Evolutionary conservation across 2,329 filamentous ascomycete species (phyloP).

Genomic region (Alternaria triticimaculans): DNA sequence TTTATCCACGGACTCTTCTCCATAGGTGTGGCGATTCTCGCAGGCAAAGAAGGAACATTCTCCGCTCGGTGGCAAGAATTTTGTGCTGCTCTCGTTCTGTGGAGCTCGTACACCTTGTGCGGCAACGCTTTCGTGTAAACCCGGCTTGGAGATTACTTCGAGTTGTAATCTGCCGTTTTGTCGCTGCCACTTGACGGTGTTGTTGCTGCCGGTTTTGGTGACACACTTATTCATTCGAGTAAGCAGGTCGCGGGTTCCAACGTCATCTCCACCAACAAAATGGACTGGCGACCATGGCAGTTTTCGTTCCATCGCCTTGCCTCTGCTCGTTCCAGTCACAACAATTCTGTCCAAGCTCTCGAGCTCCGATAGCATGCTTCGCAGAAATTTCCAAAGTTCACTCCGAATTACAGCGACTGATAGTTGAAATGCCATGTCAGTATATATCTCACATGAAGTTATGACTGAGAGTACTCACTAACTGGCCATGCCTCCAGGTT

Average conservation of each 20-base stretch:
- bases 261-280: slow-evolving; percentile 47
- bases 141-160: slow-evolving; percentile 35
- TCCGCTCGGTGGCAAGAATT: slow-evolving; percentile 42
- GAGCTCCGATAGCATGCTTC: slow-evolving; percentile 36
- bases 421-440: neutral
- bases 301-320: slow-evolving; percentile 37
- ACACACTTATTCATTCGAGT: slow-evolving; percentile 39
- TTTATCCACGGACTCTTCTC: slow-evolving; percentile 21
- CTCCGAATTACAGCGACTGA: slow-evolving; percentile 33
- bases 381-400: slow-evolving; percentile 44
- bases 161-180: slow-evolving; percentile 34
- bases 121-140: slow-evolving; percentile 27
- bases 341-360: slow-evolving; percentile 41
- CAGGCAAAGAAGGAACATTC: slow-evolving; percentile 33
- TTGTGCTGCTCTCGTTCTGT: slow-evolving; percentile 18
- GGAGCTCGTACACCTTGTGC: slow-evolving; percentile 20
- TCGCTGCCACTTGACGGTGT: slow-evolving; percentile 42
- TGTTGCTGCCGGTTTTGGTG: slow-evolving; percentile 26
- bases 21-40: slow-evolving; percentile 29
- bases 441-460: neutral
- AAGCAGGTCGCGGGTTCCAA: slow-evolving; percentile 43
- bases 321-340: slow-evolving; percentile 42
- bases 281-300: slow-evolving; percentile 47
- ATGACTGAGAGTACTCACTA: slow-evolving; percentile 1
- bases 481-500: slow-evolving; percentile 47